Evolutionary conservation across 1,284 basidiomycete species (phyloP).

Genomic region (Bjerkandera adusta): DNA sequence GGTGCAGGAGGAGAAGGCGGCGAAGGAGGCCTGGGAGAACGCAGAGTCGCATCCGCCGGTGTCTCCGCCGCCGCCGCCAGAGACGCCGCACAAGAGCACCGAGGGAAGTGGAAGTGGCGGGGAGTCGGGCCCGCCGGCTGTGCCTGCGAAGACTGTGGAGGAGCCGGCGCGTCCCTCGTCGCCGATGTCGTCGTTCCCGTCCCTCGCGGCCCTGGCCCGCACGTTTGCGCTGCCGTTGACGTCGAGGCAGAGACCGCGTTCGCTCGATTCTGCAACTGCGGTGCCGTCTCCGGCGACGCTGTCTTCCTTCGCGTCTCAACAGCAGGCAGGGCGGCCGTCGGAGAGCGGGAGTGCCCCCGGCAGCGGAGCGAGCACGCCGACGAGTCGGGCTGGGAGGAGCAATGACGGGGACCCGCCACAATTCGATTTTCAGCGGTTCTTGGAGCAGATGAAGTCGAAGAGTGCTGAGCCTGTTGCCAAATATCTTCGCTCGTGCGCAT

Average conservation of each 20-base stretch:
- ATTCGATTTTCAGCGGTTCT: conserved; percentile 86
- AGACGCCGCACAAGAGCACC: background rate
- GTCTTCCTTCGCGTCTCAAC: conserved; percentile 53
- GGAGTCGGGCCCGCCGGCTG: conserved; percentile 16
- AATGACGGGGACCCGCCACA: conserved; percentile 35
- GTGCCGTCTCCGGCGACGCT: conserved; percentile 53
- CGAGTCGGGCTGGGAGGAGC: conserved; percentile 9
- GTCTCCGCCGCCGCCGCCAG: conserved; percentile 30
- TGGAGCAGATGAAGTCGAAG: conserved; percentile 88
- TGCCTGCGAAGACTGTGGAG: conserved; percentile 17
- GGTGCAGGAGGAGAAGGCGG: conserved; percentile 51
- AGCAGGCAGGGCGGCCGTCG: conserved; percentile 28
- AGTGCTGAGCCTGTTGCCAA: conserved; percentile 87
- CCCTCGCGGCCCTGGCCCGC: conserved; percentile 61
- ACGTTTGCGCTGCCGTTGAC: conserved; percentile 54
- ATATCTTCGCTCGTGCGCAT: conserved; percentile 83
- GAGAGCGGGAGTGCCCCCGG: conserved; percentile 5
- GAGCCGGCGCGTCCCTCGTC: conserved; percentile 24
- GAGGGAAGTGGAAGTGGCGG: conserved; percentile 24
- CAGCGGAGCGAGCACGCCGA: conserved; percentile 25
- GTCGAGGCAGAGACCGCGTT: conserved; percentile 48
- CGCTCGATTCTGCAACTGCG: conserved; percentile 50
- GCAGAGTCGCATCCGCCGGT: conserved; percentile 57
- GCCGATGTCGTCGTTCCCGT: conserved; percentile 48
- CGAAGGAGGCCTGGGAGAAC: conserved; percentile 58